Base-by-base conservation (phyloP, 495 filamentous ascomycete genomes). In the Tuber borchii region DNA sequence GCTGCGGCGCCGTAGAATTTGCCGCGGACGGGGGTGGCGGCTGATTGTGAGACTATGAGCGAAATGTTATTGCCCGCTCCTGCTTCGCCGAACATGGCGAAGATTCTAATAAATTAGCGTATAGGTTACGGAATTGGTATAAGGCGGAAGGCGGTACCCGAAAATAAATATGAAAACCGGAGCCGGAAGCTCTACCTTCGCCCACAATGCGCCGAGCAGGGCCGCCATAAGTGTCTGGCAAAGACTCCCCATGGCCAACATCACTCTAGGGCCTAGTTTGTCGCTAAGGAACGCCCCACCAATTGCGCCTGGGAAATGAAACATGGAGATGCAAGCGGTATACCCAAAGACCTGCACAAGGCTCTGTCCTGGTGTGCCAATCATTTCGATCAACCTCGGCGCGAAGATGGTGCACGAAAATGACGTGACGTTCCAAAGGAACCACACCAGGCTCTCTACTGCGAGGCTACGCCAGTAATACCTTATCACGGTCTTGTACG, bases 61-160 rank as follows among this genome's bases (percentile, higher is more conserved):
- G 94, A 93, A 79, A 97, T 96, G 83, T 97, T 97, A 84, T 97
- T 90, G 42, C 94, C 94, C 0, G 94, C 93, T 0, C 94, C 94
- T 65, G 94, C 81, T 83, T 97, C 94, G 39, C 94, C 94, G 14
- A 97, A 88, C 0, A 90, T 89, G 4, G 92, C 86, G 86, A 97
- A 97, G 79, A 97, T 88, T 56, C 93, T 77, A 26, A 20, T 10
- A 42, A 90, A 78, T 87, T 86, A 75, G 42, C 14, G 22, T 5
- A 26, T 19, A 45, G 45, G 39, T 42, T 20, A 73, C 42, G 2
- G 16, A 8, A 65, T 26, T 2, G 19, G 16, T 12, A 2, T 31
- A 17, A 26, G 10, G 17, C 10, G 1, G 20, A n/a, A n/a, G 39
- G 22, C 9, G 37, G 69, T 45, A 75, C 1, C 78, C 78, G 42